Evolutionary conservation across 495 filamentous ascomycete species (phyloP).

Genomic region (Parathielavia hyrcaniae): DNA sequence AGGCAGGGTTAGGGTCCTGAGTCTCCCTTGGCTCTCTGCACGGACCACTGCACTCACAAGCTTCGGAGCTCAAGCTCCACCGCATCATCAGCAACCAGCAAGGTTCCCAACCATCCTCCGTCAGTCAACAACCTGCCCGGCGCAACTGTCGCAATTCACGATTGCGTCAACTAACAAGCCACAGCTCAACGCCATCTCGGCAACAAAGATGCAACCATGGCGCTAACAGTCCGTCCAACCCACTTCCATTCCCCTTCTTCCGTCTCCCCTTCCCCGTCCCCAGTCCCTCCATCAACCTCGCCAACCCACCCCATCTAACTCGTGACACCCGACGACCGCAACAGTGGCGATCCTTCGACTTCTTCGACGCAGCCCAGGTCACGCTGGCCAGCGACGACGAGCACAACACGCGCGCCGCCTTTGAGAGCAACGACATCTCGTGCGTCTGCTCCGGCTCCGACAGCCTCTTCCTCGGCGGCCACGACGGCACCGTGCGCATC

Average conservation of each 20-base stretch:
- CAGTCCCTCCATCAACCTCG: neutral
- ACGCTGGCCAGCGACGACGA: conserved; percentile 65
- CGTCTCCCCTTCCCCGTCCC: neutral
- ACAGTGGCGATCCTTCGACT: conserved; percentile 98
- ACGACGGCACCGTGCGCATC: conserved; percentile 78
- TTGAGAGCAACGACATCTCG: conserved; percentile 46
- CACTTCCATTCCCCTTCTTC: conserved; percentile 1
- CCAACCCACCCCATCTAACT: conserved; percentile 14
- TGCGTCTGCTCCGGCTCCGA: conserved; percentile 78
- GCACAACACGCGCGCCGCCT: conserved; percentile 41
- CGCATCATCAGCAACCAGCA: conserved; percentile 4
- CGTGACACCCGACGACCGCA: neutral
- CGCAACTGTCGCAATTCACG: neutral
- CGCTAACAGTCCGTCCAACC: conserved; percentile 27
- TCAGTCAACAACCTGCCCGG: neutral
- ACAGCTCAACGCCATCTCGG: neutral
- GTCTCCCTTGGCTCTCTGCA: neutral
- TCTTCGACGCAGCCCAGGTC: conserved; percentile 90
- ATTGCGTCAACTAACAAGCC: neutral
- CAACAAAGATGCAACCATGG: conserved; percentile 32
- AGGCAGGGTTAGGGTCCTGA: conserved; percentile 16
- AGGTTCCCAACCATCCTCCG: conserved; percentile 12
- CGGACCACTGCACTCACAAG: neutral
- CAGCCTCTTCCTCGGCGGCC: conserved; percentile 80
- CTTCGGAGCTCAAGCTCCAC: conserved; percentile 1